Conservation (phyloP, 2,329 filamentous ascomycete genomes). For the Cadophora gregata region DNA sequence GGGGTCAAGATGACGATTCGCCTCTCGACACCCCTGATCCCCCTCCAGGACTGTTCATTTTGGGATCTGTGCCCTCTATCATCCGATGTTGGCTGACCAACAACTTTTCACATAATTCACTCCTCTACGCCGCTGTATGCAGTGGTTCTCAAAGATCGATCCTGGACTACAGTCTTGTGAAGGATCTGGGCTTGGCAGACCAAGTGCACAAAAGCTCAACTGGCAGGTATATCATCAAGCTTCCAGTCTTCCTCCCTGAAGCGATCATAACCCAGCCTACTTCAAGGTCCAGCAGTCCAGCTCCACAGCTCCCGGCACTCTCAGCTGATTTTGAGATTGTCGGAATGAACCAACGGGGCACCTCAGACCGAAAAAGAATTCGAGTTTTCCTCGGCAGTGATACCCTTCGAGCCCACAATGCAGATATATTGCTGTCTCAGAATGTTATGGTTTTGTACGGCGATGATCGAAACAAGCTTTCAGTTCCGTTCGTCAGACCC, state of each 20-base stretch:
- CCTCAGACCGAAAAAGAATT: constrained; percentile 65
- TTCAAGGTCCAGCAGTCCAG: constrained; percentile 74
- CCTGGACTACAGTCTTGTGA: constrained; percentile 77
- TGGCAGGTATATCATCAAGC: constrained; percentile 70
- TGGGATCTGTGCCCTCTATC: constrained; percentile 90
- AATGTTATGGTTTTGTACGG: constrained; percentile 89
- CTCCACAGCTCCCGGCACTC: constrained; percentile 81
- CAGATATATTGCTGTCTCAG: constrained; percentile 89
- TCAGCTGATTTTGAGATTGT: constrained; percentile 79
- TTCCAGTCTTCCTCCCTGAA: constrained; percentile 89
- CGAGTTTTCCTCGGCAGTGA: constrained; percentile 92
- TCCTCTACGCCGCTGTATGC: constrained; percentile 91
- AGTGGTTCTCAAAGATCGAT: constrained; percentile 88
- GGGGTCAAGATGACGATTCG: constrained; percentile 69
- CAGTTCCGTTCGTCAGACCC: constrained; percentile 89
- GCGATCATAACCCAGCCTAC: constrained; percentile 81
- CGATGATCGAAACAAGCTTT: constrained; percentile 84
- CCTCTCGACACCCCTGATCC: constrained; percentile 75
- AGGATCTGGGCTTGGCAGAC: constrained; percentile 73
- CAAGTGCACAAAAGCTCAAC: constrained; percentile 70
- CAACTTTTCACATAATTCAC: constrained; percentile 85
- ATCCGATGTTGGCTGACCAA: constrained; percentile 94
- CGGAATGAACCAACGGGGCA: constrained; percentile 59
- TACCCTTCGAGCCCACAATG: constrained; percentile 81
- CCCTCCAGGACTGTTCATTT: constrained; percentile 81